Evolutionary conservation across 495 filamentous ascomycete genomes (phyloP).

Genomic region (Xylaria telfairii): DNA sequence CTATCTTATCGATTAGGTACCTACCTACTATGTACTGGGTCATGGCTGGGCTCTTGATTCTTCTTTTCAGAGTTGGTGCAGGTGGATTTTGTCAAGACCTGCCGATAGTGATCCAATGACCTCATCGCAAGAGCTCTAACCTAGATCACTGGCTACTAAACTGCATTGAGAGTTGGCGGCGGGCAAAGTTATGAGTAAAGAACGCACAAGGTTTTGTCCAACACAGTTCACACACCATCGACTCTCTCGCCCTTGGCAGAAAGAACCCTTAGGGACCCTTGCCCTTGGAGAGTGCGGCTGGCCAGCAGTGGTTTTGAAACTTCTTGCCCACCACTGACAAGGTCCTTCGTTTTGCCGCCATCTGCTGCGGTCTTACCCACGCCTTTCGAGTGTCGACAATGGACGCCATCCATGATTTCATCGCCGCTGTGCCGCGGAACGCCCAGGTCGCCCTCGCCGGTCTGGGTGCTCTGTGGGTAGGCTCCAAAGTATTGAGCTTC

Average conservation of each 20-base stretch:
- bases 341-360: not conserved
- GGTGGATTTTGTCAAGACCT: conserved; percentile 11
- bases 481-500: conserved; percentile 64
- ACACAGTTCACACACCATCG: not conserved
- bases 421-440: conserved; percentile 45
- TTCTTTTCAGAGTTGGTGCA: not conserved
- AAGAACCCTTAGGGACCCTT: no score
- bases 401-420: conserved; percentile 43
- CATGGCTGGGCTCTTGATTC: not conserved
- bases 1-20: conserved; percentile 2
- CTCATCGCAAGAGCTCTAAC: conserved; percentile 19
- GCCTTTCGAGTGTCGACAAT: conserved; percentile 32
- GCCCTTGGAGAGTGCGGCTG: not conserved
- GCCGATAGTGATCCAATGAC: conserved; percentile 14
- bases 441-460: conserved; percentile 49
- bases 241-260: no score
- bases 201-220: not conserved
- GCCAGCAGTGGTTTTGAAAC: not conserved
- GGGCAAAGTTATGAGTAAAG: not conserved
- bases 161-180: not conserved
- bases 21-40: no score
- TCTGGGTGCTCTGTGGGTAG: conserved; percentile 66
- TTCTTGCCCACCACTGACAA: not conserved
- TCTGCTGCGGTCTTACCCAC: not conserved
- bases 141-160: conserved; percentile 1